Base-by-base conservation (phyloP, 176 grass and related monocot species). In the Bonia amplexicaulis region DNA sequence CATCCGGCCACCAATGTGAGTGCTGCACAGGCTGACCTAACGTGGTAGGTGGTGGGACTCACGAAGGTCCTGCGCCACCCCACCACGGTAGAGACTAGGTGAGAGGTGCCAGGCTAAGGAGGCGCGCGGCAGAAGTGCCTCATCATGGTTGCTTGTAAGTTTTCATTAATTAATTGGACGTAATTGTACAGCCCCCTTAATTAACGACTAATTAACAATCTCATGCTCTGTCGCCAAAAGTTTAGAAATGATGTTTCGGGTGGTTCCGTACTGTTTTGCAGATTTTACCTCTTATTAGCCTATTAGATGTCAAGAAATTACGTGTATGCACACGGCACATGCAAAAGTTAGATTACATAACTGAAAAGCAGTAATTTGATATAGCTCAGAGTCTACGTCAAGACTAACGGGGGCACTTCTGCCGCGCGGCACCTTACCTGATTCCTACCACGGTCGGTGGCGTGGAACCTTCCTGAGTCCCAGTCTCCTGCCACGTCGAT, bases 111-210 rank as follows among this genome's bases (percentile, higher is more conserved):
- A 9, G 2, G 44, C 9, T 46, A 42, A 9, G 7, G 7, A 42
- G 41, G 7, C 1, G 7, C 1, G 11, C 44, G 2, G 9, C 10
- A 46, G 44, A 12, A 46, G 44, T 12, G 44, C 10, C 9, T 2
- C 27, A 61, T 20, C 20, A 49, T 19, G 39, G 85, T 74, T 80
- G 77, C 78, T 81, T 76, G 59, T 70, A 58, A 75, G 4, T 58
- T 46, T 61, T 22, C 19, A 3, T 48, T 57, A 44, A 40, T 84
- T 84, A 66, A 66, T 35, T 70, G 1, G 25, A 4, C 19, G 48
- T 2, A 10, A 7, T 0, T 58, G 70, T 58, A 67, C 68, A 29
- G 41, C 31, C 6, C 33, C 73, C 64, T 45, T 17, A 37, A 33
- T 17, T 44, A n/a, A 17, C 55, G 2, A n/a, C 55, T 22, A 55